A percentile compares a stretch with the other conserved stretches of the same genome.
Evolutionary conservation across 75 land plant species (phyloP).

Genomic region (Cryptomeria japonica): DNA sequence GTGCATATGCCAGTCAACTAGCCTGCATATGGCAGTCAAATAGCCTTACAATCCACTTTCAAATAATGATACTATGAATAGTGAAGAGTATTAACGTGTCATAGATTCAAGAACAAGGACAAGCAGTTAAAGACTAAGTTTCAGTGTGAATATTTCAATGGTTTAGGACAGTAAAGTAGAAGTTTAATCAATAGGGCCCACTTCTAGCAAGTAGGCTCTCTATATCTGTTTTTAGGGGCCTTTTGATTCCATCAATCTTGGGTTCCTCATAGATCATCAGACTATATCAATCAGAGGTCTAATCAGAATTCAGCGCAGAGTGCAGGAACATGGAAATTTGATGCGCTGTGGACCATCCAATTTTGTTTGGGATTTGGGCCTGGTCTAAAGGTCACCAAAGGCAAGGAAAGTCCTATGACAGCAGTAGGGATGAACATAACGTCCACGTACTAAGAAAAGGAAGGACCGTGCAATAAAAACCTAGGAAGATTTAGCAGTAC

Average conservation of each 20-base stretch:
- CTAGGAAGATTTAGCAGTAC: not conserved
- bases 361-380: not conserved
- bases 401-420: not conserved
- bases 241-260: not conserved
- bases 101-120: slow-evolving; percentile 3
- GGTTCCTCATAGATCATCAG: too few relatives aligned
- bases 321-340: not conserved
- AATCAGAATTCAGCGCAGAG: not conserved
- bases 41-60: not conserved
- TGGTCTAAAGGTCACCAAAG: too few relatives aligned
- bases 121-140: not conserved
- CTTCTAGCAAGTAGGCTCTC: not conserved
- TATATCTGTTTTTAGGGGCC: not conserved
- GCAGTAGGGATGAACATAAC: not conserved
- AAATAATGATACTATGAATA: not conserved
- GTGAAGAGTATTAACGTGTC: not conserved
- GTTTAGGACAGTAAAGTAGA: not conserved
- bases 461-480: not conserved
- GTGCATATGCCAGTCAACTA: too few relatives aligned
- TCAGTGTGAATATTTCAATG: not conserved
- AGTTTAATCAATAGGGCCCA: not conserved
- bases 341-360: not conserved
- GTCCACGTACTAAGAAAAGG: not conserved
- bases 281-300: not conserved
- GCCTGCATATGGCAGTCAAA: not conserved